These are phyloP conservation scores for Striga asiatica DNA, from an alignment of 257 asterid genomes.

Conservation along the genomic window DNA sequence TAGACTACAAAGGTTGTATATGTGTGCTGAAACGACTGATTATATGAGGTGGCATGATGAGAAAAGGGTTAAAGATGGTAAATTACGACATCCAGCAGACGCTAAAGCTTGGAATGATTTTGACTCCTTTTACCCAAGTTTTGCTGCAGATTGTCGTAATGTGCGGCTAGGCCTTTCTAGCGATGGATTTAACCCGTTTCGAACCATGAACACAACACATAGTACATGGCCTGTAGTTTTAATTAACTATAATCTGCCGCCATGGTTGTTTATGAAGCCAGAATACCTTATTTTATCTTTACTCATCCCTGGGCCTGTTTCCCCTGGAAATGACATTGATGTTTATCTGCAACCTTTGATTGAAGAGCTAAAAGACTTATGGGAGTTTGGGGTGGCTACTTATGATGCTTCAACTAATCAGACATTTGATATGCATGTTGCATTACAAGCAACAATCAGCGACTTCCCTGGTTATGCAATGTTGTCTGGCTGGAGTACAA, in stretches of 20 bases:
- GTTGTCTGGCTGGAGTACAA: no score
- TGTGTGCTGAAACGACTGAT: no score
- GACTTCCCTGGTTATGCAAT: background rate
- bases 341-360: no score
- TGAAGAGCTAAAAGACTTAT: no score
- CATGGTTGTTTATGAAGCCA: no score
- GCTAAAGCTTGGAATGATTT: slow-evolving; percentile 1
- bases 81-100: no score
- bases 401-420: background rate
- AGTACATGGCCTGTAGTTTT: no score
- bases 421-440: background rate
- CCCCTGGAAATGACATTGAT: slow-evolving; percentile 1
- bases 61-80: background rate
- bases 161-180: background rate
- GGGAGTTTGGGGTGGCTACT: background rate
- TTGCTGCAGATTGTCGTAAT: slow-evolving; percentile 1
- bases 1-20: no score
- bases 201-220: no score
- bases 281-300: background rate
- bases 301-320: background rate
- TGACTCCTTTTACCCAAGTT: no score
- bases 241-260: no score
- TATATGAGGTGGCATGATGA: background rate
- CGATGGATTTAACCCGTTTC: no score
- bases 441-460: background rate